A percentile compares a stretch with the other conserved stretches of the same genome.
phyloP scores from a whole-genome alignment of 805 yeast species.

The Candida patagonica region DNA sequence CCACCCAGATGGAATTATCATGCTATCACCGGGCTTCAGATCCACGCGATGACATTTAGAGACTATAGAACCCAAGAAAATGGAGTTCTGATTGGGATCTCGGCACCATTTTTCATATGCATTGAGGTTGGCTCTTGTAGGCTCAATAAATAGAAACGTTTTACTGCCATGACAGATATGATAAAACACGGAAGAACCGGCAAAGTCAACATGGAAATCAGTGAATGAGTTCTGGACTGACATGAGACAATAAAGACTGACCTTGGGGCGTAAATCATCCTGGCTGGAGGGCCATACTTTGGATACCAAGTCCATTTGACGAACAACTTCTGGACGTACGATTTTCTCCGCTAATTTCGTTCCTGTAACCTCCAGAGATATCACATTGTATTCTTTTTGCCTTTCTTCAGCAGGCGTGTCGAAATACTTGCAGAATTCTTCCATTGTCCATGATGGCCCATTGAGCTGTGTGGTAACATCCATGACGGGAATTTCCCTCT shows the following conservation, averaged over 20 bases:
- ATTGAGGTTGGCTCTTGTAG: slow-evolving; percentile 51
- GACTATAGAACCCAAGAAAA: slow-evolving; percentile 54
- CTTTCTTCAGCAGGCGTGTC: slow-evolving; percentile 35
- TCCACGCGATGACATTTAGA: slow-evolving; percentile 46
- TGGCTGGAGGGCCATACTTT: slow-evolving; percentile 44
- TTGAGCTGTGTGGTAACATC: slow-evolving; percentile 73
- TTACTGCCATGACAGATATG: slow-evolving; percentile 71
- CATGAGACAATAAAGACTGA: slow-evolving; percentile 73
- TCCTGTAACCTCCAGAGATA: slow-evolving; percentile 67
- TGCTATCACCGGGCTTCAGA: slow-evolving; percentile 55
- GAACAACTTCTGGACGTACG: slow-evolving; percentile 57
- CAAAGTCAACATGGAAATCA: slow-evolving; percentile 87
- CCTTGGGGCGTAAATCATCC: slow-evolving; percentile 26
- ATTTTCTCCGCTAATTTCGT: slow-evolving; percentile 43
- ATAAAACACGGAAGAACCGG: slow-evolving; percentile 87
- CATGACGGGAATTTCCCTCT: slow-evolving; percentile 68
- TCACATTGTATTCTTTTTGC: slow-evolving; percentile 68
- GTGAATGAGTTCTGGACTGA: slow-evolving; percentile 73
- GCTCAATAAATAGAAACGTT: slow-evolving; percentile 70
- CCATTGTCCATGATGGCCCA: slow-evolving; percentile 54
- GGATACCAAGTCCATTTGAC: slow-evolving; percentile 58
- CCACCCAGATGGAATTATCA: slow-evolving; percentile 88
- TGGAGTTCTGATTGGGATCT: slow-evolving; percentile 48
- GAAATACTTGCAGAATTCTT: slow-evolving; percentile 69
- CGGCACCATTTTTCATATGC: slow-evolving; percentile 67